Evolutionary conservation across 768 basidiomycete species (phyloP), one percentile per base, ranked within the genome.

Genomic region (Suillus americanus): DNA sequence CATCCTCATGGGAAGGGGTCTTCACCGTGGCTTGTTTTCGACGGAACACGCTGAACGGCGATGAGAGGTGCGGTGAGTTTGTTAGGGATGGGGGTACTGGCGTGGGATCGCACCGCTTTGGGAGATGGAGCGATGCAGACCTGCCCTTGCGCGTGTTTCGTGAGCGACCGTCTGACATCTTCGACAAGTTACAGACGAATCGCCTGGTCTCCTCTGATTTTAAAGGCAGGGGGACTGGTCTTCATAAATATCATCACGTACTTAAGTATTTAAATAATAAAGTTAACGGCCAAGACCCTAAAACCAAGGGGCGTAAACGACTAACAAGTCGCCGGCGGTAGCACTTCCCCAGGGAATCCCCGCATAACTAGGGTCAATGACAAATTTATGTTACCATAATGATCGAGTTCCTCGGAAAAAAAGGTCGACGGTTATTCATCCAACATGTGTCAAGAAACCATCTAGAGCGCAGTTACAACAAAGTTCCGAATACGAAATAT

Each of bases 1-100:
- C 83, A 65, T 87, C 84, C 69, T 79, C 81, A 56, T 82, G 79
- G 57, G 79, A 82, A 20, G 85, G 85, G 12, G 76, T 69, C 45
- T 68, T 78, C 18, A 77, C 75, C 12, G 76, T 35, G 3, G 72
- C 61, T 2, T 74, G 63, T 35, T 78, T 72, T 64, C 77, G 79
- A 62, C 77, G 78, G 67, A 88, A 87, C 35, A 83, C 72, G 73
- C 82, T 85, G 46, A 78, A 64, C 7, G 84, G 82, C 0, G 84
- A 82, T 23, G 76, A 80, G 23, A 89, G 83, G 70, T 84, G 79
- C 13, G 84, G 86, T 0, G 86, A 88, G 37, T 83, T 74, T 33
- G 81, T 72, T 45, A 89, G 81, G 0, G 86, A 83, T 5, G 88
- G 88, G 0, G 88, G 88, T 2, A 89, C 80, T 38, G 85, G 88